Conservation (phyloP, 768 basidiomycete genomes). For the Suillus variegatus region DNA sequence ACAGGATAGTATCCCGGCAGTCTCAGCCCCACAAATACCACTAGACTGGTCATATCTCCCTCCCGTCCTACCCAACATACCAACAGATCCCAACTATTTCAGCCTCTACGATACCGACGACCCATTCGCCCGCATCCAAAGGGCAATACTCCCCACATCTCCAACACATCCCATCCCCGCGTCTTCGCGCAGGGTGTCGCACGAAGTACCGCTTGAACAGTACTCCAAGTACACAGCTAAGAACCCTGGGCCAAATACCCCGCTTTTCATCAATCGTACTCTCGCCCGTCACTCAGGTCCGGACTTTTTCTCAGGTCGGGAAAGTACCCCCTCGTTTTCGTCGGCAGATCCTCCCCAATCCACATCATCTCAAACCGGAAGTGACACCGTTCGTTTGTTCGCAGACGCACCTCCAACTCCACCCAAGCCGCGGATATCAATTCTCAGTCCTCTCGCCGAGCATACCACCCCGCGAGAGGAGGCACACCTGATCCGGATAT, state of each 20-base stretch:
- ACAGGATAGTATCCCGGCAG: not conserved
- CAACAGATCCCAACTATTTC: not conserved
- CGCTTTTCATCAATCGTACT: slow-evolving; percentile 1
- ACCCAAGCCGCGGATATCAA: not conserved
- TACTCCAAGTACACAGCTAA: not conserved
- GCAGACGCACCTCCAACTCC: not conserved
- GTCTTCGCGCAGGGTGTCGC: not conserved
- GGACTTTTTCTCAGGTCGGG: not conserved
- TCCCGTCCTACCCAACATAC: not conserved
- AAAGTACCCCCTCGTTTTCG: not conserved
- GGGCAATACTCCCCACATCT: not conserved
- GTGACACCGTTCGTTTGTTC: too few relatives aligned
- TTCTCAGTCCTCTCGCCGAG: not conserved
- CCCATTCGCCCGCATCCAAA: not conserved
- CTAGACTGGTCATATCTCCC: not conserved
- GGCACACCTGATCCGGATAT: not conserved
- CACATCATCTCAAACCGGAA: not conserved
- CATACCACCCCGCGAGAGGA: not conserved
- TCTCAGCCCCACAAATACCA: not conserved
- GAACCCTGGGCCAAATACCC: not conserved
- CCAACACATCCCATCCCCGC: not conserved
- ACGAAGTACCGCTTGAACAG: not conserved
- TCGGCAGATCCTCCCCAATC: not conserved
- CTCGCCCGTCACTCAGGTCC: not conserved
- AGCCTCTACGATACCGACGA: not conserved